Conservation (phyloP, 1,284 basidiomycete genomes). For the Marasmius oreades region DNA sequence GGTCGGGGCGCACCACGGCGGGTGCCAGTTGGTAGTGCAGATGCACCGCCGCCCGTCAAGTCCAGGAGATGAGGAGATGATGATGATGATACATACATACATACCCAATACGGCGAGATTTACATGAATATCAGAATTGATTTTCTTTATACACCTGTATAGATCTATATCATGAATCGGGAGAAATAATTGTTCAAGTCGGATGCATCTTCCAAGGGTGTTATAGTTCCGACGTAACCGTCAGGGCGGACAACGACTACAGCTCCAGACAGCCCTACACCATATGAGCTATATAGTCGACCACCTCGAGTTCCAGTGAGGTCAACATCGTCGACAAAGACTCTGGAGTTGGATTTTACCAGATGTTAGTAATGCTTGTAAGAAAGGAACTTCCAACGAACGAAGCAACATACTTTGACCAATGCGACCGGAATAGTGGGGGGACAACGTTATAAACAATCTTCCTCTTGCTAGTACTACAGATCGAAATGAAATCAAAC, state of each 20-base stretch:
- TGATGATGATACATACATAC: neutral
- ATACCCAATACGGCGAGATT: neutral
- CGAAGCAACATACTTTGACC: slow-evolving; percentile 60
- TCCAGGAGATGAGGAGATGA: slow-evolving; percentile 31
- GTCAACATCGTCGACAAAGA: slow-evolving; percentile 46
- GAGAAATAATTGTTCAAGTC: slow-evolving; percentile 54
- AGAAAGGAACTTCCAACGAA: neutral
- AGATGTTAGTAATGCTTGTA: neutral
- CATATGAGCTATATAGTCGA: slow-evolving; percentile 51
- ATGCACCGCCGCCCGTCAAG: slow-evolving; percentile 43
- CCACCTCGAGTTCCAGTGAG: slow-evolving; percentile 36
- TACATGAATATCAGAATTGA: neutral
- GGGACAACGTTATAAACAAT: slow-evolving; percentile 50
- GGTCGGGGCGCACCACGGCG: slow-evolving; percentile 46
- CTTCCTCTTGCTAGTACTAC: slow-evolving; percentile 41
- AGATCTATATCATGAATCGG: slow-evolving; percentile 26
- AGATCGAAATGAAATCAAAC: slow-evolving; percentile 57
- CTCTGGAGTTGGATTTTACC: slow-evolving; percentile 32
- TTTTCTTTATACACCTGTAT: neutral
- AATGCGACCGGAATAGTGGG: slow-evolving; percentile 52
- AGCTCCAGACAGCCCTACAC: slow-evolving; percentile 52
- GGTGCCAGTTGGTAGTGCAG: slow-evolving; percentile 54
- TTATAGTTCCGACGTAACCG: slow-evolving; percentile 65
- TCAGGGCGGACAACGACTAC: slow-evolving; percentile 71
- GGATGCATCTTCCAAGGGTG: slow-evolving; percentile 41